These are phyloP conservation scores for Fusarium sp. DNA, from an alignment of 2,329 filamentous ascomycete species.

Conservation along the genomic window DNA sequence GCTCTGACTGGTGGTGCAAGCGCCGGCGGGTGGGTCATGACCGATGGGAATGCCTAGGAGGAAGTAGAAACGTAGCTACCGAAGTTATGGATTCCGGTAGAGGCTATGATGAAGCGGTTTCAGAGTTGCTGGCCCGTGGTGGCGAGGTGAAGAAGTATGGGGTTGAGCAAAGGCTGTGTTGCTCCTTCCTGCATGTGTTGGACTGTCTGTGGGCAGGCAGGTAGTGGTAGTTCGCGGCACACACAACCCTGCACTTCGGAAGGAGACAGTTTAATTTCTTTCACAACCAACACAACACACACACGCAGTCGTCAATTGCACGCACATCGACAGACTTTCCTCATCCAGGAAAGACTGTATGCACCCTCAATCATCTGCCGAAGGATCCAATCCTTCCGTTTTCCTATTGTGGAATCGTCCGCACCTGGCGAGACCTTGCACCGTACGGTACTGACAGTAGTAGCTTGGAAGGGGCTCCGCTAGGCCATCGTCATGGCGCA, in stretches of 20 bases:
- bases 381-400: slow-evolving; percentile 18
- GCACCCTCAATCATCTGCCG: slow-evolving; percentile 16
- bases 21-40: slow-evolving; percentile 25
- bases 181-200: background rate
- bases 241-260: background rate
- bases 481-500: slow-evolving; percentile 8
- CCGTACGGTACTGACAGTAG: background rate
- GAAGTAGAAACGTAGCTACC: background rate
- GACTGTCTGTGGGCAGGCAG: background rate
- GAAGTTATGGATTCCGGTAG: background rate
- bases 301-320: background rate
- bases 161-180: background rate
- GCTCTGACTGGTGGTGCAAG: slow-evolving; percentile 37
- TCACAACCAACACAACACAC: background rate
- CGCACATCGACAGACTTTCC: background rate
- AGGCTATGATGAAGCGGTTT: background rate
- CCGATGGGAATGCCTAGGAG: background rate
- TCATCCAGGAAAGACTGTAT: slow-evolving; percentile 1
- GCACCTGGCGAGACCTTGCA: background rate
- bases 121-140: background rate
- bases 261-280: background rate
- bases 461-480: background rate
- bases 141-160: background rate
- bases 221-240: background rate
- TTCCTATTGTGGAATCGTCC: slow-evolving; percentile 12